Evolutionary conservation across 2,329 filamentous ascomycete species (phyloP).

Genomic region (Phoma herbarum): DNA sequence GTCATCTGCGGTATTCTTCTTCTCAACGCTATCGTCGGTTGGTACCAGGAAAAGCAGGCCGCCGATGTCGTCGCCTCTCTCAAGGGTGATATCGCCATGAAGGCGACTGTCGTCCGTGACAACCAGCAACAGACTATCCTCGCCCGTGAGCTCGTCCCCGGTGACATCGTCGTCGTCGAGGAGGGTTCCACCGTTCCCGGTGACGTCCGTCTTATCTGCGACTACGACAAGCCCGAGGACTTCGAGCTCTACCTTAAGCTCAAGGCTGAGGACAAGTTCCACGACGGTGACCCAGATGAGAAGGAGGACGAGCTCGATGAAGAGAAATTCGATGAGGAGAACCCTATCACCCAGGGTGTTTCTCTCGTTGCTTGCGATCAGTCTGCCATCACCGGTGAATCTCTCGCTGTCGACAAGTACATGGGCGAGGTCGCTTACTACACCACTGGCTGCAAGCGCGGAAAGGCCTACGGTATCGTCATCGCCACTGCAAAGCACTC

Average conservation of each 20-base stretch:
- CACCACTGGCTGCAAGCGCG: slow-evolving; percentile 83
- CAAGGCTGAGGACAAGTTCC: slow-evolving; percentile 60
- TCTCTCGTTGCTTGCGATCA: slow-evolving; percentile 77
- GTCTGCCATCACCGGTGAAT: slow-evolving; percentile 83
- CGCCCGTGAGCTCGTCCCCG: slow-evolving; percentile 77
- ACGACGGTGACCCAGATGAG: slow-evolving; percentile 67
- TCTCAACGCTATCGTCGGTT: slow-evolving; percentile 79
- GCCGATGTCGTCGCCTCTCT: slow-evolving; percentile 72
- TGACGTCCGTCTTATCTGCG: slow-evolving; percentile 76
- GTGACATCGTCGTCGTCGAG: slow-evolving; percentile 78
- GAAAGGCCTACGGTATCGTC: slow-evolving; percentile 76
- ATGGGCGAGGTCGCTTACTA: slow-evolving; percentile 81
- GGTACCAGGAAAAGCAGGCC: slow-evolving; percentile 84
- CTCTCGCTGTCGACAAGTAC: slow-evolving; percentile 80
- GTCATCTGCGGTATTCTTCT: slow-evolving; percentile 79
- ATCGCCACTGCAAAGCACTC: slow-evolving; percentile 74
- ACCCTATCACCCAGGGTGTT: slow-evolving; percentile 66
- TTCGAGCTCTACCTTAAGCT: slow-evolving; percentile 73
- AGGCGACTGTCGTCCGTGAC: slow-evolving; percentile 72
- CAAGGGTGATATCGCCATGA: slow-evolving; percentile 83
- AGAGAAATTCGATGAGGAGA: slow-evolving; percentile 65
- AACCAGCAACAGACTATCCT: slow-evolving; percentile 74
- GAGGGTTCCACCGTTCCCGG: slow-evolving; percentile 76
- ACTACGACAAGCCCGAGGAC: slow-evolving; percentile 73
- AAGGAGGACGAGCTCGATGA: slow-evolving; percentile 69